These are phyloP conservation scores for Chalaropsis ovoidea DNA, from an alignment of 2,329 filamentous ascomycete genomes.

Conservation along the genomic window DNA sequence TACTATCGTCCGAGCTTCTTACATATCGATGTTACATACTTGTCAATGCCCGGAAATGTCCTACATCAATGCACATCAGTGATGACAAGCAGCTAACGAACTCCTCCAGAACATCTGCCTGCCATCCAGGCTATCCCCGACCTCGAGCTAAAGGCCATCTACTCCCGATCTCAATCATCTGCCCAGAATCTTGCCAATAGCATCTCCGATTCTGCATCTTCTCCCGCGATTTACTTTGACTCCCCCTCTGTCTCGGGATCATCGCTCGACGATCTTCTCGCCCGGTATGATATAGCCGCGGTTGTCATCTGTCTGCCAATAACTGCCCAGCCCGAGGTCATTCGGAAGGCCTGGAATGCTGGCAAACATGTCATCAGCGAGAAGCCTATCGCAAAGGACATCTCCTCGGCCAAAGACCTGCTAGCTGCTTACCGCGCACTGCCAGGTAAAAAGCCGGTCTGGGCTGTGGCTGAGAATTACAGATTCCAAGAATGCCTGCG, in stretches of 20 bases:
- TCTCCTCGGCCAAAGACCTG: constrained; percentile 37
- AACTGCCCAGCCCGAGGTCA: constrained; percentile 46
- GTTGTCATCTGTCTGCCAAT: constrained; percentile 56
- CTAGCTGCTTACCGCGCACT: constrained; percentile 33
- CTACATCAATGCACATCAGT: too few relatives aligned
- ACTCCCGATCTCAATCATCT: constrained; percentile 51
- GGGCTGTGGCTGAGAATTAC: constrained; percentile 63
- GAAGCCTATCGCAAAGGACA: constrained; percentile 56
- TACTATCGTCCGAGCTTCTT: too few relatives aligned
- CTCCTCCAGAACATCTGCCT: constrained; percentile 34
- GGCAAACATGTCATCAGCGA: constrained; percentile 62
- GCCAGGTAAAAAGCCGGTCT: constrained; percentile 33
- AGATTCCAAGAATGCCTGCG: constrained; percentile 50
- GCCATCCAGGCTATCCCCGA: constrained; percentile 45
- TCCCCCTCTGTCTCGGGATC: constrained; percentile 35
- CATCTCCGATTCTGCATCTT: background rate
- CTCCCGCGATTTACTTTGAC: constrained; percentile 24
- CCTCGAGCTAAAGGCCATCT: constrained; percentile 53
- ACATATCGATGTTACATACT: too few relatives aligned
- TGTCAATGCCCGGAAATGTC: too few relatives aligned
- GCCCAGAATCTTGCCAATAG: constrained; percentile 34
- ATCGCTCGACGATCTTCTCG: constrained; percentile 43
- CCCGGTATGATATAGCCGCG: constrained; percentile 44
- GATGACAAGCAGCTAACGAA: background rate
- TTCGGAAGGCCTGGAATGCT: constrained; percentile 49